Evolutionary conservation across 169 alveolate genomes (phyloP), one percentile per base, ranked within the genome.

Genomic region (Ichthyophthirius multifiliis): DNA sequence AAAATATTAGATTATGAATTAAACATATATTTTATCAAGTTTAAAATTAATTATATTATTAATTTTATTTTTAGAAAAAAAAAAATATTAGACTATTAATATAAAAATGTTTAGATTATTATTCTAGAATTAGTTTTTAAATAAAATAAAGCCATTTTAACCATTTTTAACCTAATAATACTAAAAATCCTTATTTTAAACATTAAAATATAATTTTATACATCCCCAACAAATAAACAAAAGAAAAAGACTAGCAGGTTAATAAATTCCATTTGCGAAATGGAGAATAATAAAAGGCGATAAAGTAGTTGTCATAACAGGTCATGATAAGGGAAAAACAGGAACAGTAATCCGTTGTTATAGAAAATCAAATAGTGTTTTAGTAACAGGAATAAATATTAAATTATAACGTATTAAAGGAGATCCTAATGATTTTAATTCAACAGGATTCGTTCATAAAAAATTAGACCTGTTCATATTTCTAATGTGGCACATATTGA

Each of bases 281-380:
- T 89, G 93, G 93, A 77, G 78, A 34, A 79, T 89, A 6, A 81
- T 89, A 32, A 73, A 41, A 48, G 93, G 86, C 10, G 93, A 89
- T 62, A 48, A 74, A 20, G 91, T 89, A 34, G 82, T 85, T 30
- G 89, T 82, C 18, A 79, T 85, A 10, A 18, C 87, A 4, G 94
- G 94, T 15, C 84, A 85, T 44, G 83, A 67, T 78, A 65, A 79
- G 45, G 82, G 84, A 5, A 55, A 73, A 71, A 43, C 63, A 48
- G 94, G 94, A 32, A 86, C 82, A 55, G 86, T 89, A 10, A 16
- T 86, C 1, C 67, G 75, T 74, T 92, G 85, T 9, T 45, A 79
- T 75, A 62, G 94, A 43, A 76, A 80, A 43, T 67, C 75, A 9
- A 89, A 86, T 71, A 48, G 63, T 37, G 94, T 89, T 1, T 31